Percentiles rank a stretch among this genome's conserved stretches.
Evolutionary conservation across 441 rosid species (phyloP).

Genomic region (Pelargonium australe): DNA sequence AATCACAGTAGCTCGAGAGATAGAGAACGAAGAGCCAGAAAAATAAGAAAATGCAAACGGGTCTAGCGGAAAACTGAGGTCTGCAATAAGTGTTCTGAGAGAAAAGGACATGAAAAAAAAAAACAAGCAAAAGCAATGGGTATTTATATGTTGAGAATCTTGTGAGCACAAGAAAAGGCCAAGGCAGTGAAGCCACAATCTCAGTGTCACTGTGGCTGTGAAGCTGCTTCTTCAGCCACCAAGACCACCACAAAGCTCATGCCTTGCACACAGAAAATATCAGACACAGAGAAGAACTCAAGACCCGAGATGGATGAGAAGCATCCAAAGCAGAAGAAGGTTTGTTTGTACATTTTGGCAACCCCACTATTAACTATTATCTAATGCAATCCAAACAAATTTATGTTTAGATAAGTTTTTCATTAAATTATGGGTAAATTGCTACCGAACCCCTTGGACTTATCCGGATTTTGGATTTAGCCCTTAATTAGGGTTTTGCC

Average conservation of each 20-base stretch:
- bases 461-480: no score
- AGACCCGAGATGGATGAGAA: conserved; percentile 25
- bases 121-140: conserved; percentile 14
- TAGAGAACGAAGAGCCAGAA: background rate
- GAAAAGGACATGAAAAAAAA: background rate
- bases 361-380: background rate
- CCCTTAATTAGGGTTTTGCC: no score
- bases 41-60: background rate
- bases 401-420: no score
- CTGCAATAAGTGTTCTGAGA: background rate
- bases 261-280: background rate
- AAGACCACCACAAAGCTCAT: background rate
- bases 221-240: background rate
- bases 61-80: background rate
- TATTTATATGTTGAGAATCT: background rate
- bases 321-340: conserved; percentile 27
- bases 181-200: no score
- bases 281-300: conserved; percentile 18
- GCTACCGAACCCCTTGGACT: no score
- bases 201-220: background rate
- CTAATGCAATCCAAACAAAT: no score
- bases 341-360: conserved; percentile 20
- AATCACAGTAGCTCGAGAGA: background rate
- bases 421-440: no score
- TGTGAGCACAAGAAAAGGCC: no score